Conservation (phyloP, 2,329 filamentous ascomycete genomes). For the Bipolaris zeicola region DNA sequence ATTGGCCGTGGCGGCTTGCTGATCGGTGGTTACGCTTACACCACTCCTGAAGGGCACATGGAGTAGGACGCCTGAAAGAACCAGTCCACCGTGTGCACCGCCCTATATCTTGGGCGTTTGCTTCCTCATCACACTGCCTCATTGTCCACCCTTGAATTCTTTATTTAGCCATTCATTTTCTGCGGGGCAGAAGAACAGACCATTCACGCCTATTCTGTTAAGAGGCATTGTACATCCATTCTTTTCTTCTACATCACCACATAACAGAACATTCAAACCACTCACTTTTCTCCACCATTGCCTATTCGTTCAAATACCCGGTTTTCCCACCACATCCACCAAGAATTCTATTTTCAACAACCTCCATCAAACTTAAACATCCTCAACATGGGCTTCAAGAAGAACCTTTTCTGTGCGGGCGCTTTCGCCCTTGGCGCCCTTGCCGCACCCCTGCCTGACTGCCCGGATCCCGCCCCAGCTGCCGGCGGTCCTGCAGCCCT, state of each 20-base stretch:
- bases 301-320: neutral
- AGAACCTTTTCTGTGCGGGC: constrained; percentile 27
- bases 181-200: constrained; percentile 18
- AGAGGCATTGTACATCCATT: neutral
- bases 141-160: constrained; percentile 15
- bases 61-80: constrained; percentile 7
- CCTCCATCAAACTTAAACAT: neutral
- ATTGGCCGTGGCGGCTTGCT: constrained; percentile 17
- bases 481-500: constrained; percentile 12
- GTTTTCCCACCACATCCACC: neutral
- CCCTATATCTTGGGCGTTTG: constrained; percentile 17
- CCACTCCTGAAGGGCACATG: constrained; percentile 2
- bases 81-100: constrained; percentile 4
- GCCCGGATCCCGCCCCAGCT: constrained; percentile 6
- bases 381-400: constrained; percentile 35
- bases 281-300: neutral
- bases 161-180: constrained; percentile 19
- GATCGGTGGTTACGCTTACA: constrained; percentile 2
- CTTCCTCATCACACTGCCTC: constrained; percentile 20
- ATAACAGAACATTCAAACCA: neutral
- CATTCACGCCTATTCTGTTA: constrained; percentile 16
- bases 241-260: neutral
- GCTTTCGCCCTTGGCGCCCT: constrained; percentile 49
- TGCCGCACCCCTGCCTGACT: constrained; percentile 25
- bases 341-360: neutral